Evolutionary conservation across 164 flowering plant species (phyloP).

Genomic region (Tetrastigma voinierianum): DNA sequence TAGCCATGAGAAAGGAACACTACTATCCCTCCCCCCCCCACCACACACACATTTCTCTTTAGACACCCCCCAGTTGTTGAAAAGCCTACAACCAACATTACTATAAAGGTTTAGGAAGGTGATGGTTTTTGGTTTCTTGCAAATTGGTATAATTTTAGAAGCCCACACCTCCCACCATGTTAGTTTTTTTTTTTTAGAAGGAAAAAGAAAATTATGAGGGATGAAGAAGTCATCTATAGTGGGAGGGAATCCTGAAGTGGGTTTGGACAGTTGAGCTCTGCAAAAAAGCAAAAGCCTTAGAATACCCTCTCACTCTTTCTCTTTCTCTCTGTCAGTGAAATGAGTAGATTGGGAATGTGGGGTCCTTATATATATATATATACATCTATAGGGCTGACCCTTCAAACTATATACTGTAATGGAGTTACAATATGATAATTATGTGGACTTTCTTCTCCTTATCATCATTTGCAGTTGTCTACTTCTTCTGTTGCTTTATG

Average conservation of each 20-base stretch:
- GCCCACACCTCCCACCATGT: conserved; percentile 5
- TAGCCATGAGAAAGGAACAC: conserved; percentile 4
- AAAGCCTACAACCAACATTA: conserved; percentile 13
- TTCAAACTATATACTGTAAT: conserved; percentile 5
- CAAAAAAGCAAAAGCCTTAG: conserved; percentile 6
- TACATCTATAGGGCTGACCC: neutral
- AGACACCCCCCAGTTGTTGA: neutral
- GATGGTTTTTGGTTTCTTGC: neutral
- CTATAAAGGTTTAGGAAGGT: conserved; percentile 17
- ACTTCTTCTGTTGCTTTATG: neutral
- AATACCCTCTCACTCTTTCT: conserved; percentile 8
- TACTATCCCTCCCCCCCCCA: no score
- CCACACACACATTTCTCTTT: no score
- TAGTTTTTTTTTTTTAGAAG: no score
- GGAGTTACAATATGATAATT: conserved; percentile 8
- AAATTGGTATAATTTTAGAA: conserved; percentile 2
- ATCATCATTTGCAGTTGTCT: conserved; percentile 14
- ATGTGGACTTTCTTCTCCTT: conserved; percentile 12
- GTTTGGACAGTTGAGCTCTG: conserved; percentile 17
- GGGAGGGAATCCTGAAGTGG: conserved; percentile 39
- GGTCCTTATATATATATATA: no score
- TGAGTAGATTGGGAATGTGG: conserved; percentile 5
- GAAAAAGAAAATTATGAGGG: no score
- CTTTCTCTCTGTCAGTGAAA: no score
- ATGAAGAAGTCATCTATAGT: conserved; percentile 19